Conservation (phyloP, 768 basidiomycete genomes). For the Leucocoprinus birnbaumii region DNA sequence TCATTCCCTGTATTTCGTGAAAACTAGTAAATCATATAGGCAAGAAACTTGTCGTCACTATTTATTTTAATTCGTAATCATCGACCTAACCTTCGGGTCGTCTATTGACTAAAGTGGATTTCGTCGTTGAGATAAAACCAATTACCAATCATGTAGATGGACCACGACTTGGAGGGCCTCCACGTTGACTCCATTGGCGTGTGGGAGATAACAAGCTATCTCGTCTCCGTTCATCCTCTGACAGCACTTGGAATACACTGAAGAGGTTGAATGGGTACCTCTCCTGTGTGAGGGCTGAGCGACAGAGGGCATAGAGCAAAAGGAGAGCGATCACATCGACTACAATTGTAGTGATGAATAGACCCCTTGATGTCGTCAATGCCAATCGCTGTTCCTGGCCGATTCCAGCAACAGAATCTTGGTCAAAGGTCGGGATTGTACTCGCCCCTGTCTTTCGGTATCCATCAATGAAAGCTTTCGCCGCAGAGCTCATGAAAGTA, state of each 20-base stretch:
- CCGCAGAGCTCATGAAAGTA: slow-evolving; percentile 11
- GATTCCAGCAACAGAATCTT: neutral
- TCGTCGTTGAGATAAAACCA: no score
- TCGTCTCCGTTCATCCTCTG: neutral
- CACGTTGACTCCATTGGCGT: neutral
- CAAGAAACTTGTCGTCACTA: no score
- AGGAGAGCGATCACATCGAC: neutral
- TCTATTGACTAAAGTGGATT: no score
- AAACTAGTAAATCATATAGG: no score
- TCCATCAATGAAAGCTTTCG: slow-evolving; percentile 13
- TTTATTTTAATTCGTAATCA: no score
- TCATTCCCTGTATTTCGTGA: no score
- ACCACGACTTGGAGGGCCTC: no score
- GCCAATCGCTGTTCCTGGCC: slow-evolving; percentile 5
- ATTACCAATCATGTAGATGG: no score
- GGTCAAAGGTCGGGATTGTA: neutral
- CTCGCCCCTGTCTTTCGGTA: slow-evolving; percentile 9
- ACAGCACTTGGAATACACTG: neutral
- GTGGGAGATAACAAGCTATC: neutral
- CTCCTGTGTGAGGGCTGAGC: neutral
- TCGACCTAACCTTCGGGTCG: no score
- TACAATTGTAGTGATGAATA: slow-evolving; percentile 1
- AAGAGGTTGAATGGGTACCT: slow-evolving; percentile 7
- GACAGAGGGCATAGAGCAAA: slow-evolving; percentile 4
- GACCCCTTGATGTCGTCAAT: slow-evolving; percentile 1